Conservation (phyloP, 2,329 filamentous ascomycete genomes). For the Aspergillus sp. region DNA sequence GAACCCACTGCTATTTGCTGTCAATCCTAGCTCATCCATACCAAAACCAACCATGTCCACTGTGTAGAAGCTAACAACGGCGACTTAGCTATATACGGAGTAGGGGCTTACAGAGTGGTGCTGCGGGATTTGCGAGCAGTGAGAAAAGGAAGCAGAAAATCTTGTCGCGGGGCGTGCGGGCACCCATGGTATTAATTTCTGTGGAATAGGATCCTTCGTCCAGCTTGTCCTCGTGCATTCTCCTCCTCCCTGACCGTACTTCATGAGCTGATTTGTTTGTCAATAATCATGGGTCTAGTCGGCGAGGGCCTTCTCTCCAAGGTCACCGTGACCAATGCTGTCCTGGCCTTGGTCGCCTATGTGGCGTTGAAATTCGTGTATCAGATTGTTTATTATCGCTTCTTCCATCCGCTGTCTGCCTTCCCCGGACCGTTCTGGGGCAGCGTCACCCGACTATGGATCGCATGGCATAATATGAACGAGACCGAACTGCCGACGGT, state of each 20-base stretch:
- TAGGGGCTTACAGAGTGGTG: no score
- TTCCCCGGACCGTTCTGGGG: constrained; percentile 59
- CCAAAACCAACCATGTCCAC: no score
- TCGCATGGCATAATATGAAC: constrained; percentile 52
- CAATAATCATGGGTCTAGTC: constrained; percentile 23
- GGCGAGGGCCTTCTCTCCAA: constrained; percentile 23
- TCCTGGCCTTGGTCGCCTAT: constrained; percentile 24
- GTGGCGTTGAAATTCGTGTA: constrained; percentile 23
- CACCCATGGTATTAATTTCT: no score
- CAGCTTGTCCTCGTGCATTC: not conserved
- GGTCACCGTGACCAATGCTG: constrained; percentile 26
- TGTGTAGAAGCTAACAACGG: no score
- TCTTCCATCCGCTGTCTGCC: constrained; percentile 52
- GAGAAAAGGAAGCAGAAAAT: no score
- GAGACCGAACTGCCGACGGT: constrained; percentile 47
- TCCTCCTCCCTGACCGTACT: not conserved
- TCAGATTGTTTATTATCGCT: constrained; percentile 44
- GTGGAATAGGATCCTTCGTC: not conserved
- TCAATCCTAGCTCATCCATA: no score
- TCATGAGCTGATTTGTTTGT: no score
- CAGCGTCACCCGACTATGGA: constrained; percentile 54
- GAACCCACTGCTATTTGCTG: no score
- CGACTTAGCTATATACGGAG: no score
- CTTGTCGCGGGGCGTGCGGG: no score
- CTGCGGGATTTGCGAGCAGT: no score